Percentiles rank a stretch among this genome's conserved stretches.
Conservation (phyloP, 1,139 yeast species). For the Taphrina pruni region DNA sequence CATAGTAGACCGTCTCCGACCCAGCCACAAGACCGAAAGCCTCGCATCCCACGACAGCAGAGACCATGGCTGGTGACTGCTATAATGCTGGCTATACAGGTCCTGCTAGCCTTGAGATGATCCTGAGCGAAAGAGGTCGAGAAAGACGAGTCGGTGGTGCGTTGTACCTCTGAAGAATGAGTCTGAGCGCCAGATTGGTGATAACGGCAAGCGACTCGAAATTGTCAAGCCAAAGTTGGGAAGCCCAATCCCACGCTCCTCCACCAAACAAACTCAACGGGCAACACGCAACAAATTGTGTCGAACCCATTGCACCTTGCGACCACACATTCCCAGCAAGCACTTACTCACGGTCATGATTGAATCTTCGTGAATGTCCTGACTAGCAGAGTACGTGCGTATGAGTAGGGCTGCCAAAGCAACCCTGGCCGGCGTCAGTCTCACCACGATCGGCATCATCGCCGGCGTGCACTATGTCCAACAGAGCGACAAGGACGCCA, state of each 20-base stretch:
- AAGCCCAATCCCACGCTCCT: constrained; percentile 19
- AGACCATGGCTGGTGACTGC: constrained; percentile 7
- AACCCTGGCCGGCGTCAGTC: constrained; percentile 44
- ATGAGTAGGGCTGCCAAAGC: constrained; percentile 46
- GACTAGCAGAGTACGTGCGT: neutral
- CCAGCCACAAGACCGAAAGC: constrained; percentile 58
- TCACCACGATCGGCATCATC: constrained; percentile 44
- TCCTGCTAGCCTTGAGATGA: too few relatives aligned
- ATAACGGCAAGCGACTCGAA: neutral
- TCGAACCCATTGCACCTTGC: neutral
- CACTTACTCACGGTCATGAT: too few relatives aligned
- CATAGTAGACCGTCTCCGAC: constrained; percentile 56
- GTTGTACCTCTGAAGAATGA: neutral
- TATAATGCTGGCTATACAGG: too few relatives aligned
- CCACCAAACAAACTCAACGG: neutral
- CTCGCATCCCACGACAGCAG: constrained; percentile 23
- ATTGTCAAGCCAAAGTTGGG: neutral
- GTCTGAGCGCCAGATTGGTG: constrained; percentile 4
- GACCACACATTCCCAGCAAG: too few relatives aligned
- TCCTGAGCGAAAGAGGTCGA: neutral
- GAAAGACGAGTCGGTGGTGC: neutral
- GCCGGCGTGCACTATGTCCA: constrained; percentile 47
- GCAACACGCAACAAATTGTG: neutral
- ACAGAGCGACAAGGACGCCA: constrained; percentile 44
- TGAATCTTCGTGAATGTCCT: neutral